Conservation (phyloP, 2,329 filamentous ascomycete genomes). For the Botrytis elliptica region DNA sequence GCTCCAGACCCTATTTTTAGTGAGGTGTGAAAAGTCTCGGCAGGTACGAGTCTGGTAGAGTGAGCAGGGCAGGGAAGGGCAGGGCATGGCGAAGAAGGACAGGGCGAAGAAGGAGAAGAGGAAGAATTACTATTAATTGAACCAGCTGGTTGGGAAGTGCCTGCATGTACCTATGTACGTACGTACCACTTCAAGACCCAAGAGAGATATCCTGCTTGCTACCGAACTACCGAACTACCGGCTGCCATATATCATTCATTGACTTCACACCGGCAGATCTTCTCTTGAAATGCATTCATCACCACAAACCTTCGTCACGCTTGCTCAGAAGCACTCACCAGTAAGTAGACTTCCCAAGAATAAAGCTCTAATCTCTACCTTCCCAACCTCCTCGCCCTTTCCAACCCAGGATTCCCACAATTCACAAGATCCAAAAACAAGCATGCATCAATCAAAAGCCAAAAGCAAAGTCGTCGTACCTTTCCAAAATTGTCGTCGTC, state of each 20-base stretch:
- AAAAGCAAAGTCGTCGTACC: neutral
- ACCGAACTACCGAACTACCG: neutral
- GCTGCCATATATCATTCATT: neutral
- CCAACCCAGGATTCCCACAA: neutral
- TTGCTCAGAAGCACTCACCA: neutral
- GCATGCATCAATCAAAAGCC: neutral
- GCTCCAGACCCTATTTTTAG: neutral
- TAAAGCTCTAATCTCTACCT: neutral
- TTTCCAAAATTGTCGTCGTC: neutral
- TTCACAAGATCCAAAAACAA: neutral
- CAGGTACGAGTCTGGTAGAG: neutral
- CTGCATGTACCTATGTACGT: neutral
- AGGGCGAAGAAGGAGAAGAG: neutral
- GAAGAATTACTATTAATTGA: neutral
- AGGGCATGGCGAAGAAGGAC: neutral
- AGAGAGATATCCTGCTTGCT: neutral
- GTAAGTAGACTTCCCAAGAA: neutral
- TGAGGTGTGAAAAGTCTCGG: neutral
- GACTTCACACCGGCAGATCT: neutral
- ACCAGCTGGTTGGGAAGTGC: neutral
- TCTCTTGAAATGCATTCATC: neutral
- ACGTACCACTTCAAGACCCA: neutral
- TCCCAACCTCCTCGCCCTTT: neutral
- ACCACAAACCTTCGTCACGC: neutral
- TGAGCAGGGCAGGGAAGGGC: neutral